Conservation (phyloP, 345 rosid genomes). For the Draba incana region DNA sequence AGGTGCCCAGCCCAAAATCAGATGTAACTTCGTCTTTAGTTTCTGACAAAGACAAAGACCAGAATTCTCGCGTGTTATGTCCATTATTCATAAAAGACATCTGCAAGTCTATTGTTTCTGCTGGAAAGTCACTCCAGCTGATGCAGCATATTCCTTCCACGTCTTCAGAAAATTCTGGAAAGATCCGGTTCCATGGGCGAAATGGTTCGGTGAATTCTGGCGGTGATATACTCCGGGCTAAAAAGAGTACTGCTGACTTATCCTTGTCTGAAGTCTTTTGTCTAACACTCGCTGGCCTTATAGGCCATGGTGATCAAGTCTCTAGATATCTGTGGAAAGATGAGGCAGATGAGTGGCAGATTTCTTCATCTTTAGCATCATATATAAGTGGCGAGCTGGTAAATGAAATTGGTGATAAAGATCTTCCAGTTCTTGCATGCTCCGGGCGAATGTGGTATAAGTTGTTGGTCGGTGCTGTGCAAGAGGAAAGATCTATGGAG, state of each 20-base stretch:
- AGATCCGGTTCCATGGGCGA: conserved; percentile 38
- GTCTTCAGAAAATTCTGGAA: conserved; percentile 43
- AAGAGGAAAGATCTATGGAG: conserved; percentile 47
- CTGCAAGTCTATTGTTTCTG: conserved; percentile 81
- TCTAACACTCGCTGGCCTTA: conserved; percentile 75
- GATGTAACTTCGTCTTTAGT: conserved; percentile 41
- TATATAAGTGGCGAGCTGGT: conserved; percentile 34
- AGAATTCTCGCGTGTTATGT: conserved; percentile 51
- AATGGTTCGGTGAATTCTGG: conserved; percentile 44
- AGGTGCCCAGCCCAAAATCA: conserved; percentile 44
- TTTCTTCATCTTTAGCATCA: conserved; percentile 44
- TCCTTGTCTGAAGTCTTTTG: conserved; percentile 80
- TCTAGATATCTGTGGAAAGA: conserved; percentile 57
- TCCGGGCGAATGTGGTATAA: conserved; percentile 64
- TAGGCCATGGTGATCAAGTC: conserved; percentile 76
- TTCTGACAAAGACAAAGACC: conserved; percentile 62
- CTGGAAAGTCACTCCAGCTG: conserved; percentile 96
- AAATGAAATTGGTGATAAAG: conserved; percentile 41
- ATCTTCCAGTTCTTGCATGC: conserved; percentile 43
- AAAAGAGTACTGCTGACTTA: conserved; percentile 52
- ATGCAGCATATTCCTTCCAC: conserved; percentile 65
- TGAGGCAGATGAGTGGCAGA: conserved; percentile 46
- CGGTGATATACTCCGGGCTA: conserved; percentile 21
- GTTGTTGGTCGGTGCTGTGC: conserved; percentile 54
- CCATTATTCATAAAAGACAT: conserved; percentile 81